A percentile compares a stretch with the other conserved stretches of the same genome.
phyloP scores from a whole-genome alignment of 2,329 filamentous ascomycete species.

The Raffaelea albimanens region DNA sequence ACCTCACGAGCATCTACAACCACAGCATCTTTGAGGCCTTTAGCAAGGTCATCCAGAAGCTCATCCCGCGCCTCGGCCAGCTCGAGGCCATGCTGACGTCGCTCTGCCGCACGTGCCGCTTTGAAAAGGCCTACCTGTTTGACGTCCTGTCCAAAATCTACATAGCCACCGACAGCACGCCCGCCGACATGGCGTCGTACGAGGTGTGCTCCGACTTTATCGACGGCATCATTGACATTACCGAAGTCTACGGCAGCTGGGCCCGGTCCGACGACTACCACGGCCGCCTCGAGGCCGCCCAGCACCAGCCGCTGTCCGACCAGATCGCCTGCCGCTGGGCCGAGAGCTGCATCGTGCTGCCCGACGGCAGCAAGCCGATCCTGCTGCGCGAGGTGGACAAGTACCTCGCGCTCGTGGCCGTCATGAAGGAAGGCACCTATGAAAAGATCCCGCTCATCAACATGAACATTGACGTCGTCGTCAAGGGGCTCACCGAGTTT shows the following conservation, averaged over 20 bases:
- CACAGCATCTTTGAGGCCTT: constrained; percentile 96
- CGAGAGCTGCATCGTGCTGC: constrained; percentile 59
- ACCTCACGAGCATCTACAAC: constrained; percentile 96
- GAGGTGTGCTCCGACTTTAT: constrained; percentile 99
- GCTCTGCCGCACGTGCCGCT: constrained; percentile 83
- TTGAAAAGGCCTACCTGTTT: constrained; percentile 97
- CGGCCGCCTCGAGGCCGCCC: constrained; percentile 47
- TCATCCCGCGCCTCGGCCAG: constrained; percentile 86
- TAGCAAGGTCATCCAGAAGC: constrained; percentile 94
- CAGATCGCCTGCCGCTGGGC: constrained; percentile 57
- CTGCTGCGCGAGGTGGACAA: constrained; percentile 61
- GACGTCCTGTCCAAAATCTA: constrained; percentile 98
- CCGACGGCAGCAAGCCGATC: constrained; percentile 54
- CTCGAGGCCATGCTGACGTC: constrained; percentile 92
- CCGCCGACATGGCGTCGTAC: constrained; percentile 90
- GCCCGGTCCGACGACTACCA: constrained; percentile 45
- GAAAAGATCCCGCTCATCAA: constrained; percentile 78
- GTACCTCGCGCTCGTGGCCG: constrained; percentile 72
- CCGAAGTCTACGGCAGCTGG: constrained; percentile 84
- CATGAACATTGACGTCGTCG: constrained; percentile 77
- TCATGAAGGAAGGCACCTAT: constrained; percentile 78
- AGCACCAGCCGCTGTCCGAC: constrained; percentile 53
- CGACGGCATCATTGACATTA: constrained; percentile 94
- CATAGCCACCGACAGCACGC: constrained; percentile 89
- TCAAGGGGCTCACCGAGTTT: constrained; percentile 69